Percentiles rank a stretch among this genome's conserved stretches.
phyloP scores from a whole-genome alignment of 75 land plant species.

The Picea sitchensis region DNA sequence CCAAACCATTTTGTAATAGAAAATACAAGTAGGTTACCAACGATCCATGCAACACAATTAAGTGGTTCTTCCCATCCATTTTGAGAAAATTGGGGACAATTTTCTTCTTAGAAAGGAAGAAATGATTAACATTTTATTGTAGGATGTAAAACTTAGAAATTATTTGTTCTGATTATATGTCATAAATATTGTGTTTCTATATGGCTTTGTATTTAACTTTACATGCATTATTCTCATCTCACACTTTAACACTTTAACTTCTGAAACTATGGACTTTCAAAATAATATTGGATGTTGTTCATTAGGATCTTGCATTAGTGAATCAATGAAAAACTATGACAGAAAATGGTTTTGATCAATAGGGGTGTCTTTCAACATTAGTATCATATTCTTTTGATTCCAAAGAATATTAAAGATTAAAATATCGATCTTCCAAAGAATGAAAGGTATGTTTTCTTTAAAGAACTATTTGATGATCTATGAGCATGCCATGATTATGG shows the following conservation, averaged over 20 bases:
- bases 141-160: no score
- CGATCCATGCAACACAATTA: no score
- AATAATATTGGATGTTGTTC: no score
- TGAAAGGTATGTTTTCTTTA: constrained; percentile 58
- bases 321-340: neutral
- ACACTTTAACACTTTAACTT: neutral
- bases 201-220: no score
- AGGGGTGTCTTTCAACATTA: constrained; percentile 65
- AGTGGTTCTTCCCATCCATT: no score
- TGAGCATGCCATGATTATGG: neutral
- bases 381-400: constrained; percentile 80
- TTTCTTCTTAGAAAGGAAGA: no score
- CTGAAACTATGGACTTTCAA: neutral
- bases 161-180: no score
- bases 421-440: constrained; percentile 58
- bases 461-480: neutral
- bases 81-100: no score
- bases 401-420: constrained; percentile 61
- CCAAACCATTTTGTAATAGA: no score
- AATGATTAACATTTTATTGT: no score
- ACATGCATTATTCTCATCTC: neutral
- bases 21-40: no score
- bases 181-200: no score
- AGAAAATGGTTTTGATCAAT: constrained; percentile 5
- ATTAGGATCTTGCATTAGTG: neutral